A percentile compares a stretch with the other conserved stretches of the same genome.
Conservation (phyloP, 2,329 filamentous ascomycete species). For the Ceratocystiopsis brevicomis region DNA sequence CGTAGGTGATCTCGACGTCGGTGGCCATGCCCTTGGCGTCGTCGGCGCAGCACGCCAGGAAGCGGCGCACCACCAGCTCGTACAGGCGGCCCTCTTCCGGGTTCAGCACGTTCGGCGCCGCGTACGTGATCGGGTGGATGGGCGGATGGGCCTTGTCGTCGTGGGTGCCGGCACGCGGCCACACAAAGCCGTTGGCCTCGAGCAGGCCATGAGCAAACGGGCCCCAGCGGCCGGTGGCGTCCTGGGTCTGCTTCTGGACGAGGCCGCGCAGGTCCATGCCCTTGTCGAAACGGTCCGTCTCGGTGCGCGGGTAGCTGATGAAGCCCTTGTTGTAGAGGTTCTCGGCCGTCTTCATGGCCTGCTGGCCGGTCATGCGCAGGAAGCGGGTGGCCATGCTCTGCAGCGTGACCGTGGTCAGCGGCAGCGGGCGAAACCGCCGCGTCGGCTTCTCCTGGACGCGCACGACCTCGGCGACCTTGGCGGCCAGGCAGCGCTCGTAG, state of each 20-base stretch:
- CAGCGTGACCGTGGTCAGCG: constrained; percentile 84
- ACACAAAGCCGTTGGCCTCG: constrained; percentile 51
- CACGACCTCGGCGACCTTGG: constrained; percentile 58
- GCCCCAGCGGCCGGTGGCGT: constrained; percentile 50
- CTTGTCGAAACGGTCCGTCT: constrained; percentile 87
- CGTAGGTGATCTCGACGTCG: constrained; percentile 69
- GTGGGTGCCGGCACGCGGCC: constrained; percentile 65
- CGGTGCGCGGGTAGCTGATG: constrained; percentile 93
- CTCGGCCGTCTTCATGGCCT: constrained; percentile 79
- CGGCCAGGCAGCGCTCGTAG: constrained; percentile 65
- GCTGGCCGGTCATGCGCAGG: constrained; percentile 75
- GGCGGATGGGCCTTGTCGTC: constrained; percentile 96
- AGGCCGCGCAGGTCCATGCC: constrained; percentile 69
- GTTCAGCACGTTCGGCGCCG: constrained; percentile 41
- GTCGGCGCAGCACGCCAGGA: constrained; percentile 87
- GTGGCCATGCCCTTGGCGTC: constrained; percentile 78
- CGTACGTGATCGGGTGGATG: constrained; percentile 88
- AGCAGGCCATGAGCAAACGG: constrained; percentile 57
- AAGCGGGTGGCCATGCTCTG: constrained; percentile 89
- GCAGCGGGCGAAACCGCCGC: constrained; percentile 83
- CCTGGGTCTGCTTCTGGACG: constrained; percentile 66
- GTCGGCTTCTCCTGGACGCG: constrained; percentile 84
- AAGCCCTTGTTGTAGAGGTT: constrained; percentile 81
- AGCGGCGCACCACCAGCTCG: constrained; percentile 80
- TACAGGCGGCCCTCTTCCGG: constrained; percentile 62